Conservation (phyloP, 192 early-diverging fungal species). For the Coemansia sp. region DNA sequence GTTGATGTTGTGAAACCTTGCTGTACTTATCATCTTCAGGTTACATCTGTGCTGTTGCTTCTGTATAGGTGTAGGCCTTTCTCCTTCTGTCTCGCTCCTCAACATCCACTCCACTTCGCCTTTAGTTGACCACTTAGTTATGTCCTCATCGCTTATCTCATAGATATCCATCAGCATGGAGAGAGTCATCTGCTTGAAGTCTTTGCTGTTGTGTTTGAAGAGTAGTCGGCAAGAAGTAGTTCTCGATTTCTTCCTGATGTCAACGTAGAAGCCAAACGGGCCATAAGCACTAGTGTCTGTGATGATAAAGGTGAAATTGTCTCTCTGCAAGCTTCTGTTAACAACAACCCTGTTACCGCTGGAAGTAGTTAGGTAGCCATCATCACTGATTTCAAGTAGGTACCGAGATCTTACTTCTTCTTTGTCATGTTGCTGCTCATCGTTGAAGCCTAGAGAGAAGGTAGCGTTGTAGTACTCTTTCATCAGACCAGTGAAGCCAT, state of each 20-base stretch:
- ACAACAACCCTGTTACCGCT: background rate
- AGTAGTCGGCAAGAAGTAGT: background rate
- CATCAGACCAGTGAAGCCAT: background rate
- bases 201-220: background rate
- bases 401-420: background rate
- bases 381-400: background rate
- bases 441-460: background rate
- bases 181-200: constrained; percentile 1
- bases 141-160: background rate
- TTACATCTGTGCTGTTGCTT: background rate
- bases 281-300: background rate
- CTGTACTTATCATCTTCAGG: background rate
- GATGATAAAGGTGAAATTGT: background rate
- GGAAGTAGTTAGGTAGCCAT: background rate
- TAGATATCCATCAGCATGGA: background rate
- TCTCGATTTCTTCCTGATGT: background rate
- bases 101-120: background rate
- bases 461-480: background rate
- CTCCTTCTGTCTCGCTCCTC: background rate
- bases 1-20: background rate
- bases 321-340: background rate
- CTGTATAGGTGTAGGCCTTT: background rate
- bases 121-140: background rate
- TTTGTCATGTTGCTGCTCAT: background rate
- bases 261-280: background rate